phyloP scores from a whole-genome alignment of 2,329 filamentous ascomycete species.

The Scedosporium dehoogii region DNA sequence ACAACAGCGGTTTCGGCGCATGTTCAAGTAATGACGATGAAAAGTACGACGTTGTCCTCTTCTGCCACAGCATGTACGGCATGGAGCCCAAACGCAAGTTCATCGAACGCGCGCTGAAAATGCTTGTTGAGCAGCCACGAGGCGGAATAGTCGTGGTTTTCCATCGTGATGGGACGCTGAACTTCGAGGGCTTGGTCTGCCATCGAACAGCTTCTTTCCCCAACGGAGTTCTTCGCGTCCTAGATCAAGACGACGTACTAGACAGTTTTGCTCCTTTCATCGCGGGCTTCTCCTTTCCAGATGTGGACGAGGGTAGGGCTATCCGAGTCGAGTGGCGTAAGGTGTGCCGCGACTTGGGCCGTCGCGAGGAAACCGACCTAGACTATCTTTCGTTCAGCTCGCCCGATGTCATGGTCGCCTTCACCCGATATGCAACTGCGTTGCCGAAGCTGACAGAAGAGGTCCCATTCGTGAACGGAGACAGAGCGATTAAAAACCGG shows the following conservation, averaged over 20 bases:
- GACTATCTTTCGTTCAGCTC: conserved; percentile 34
- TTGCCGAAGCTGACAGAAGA: conserved; percentile 27
- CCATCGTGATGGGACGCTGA: conserved; percentile 36
- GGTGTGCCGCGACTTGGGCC: conserved; percentile 38
- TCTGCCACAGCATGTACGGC: conserved; percentile 57
- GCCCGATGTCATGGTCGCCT: conserved; percentile 40
- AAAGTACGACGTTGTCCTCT: conserved; percentile 45
- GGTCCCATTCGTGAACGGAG: conserved; percentile 24
- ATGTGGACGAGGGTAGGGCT: conserved; percentile 16
- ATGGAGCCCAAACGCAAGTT: conserved; percentile 37
- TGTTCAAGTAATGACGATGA: conserved; percentile 16
- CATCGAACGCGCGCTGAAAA: conserved; percentile 34
- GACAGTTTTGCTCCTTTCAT: conserved; percentile 44
- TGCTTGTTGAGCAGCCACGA: conserved; percentile 30
- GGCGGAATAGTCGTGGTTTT: conserved; percentile 42
- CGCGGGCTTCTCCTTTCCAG: conserved; percentile 30
- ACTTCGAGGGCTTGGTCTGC: conserved; percentile 37
- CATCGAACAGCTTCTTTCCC: conserved; percentile 36
- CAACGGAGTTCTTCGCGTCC: conserved; percentile 30
- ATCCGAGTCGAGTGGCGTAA: conserved; percentile 33
- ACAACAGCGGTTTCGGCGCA: conserved; percentile 15
- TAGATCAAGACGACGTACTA: conserved; percentile 32
- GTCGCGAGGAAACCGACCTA: conserved; percentile 23
- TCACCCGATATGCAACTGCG: conserved; percentile 31
- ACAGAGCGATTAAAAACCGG: conserved; percentile 35